Conservation (phyloP, 257 asterid genomes). For the Thymus mandschuricus region DNA sequence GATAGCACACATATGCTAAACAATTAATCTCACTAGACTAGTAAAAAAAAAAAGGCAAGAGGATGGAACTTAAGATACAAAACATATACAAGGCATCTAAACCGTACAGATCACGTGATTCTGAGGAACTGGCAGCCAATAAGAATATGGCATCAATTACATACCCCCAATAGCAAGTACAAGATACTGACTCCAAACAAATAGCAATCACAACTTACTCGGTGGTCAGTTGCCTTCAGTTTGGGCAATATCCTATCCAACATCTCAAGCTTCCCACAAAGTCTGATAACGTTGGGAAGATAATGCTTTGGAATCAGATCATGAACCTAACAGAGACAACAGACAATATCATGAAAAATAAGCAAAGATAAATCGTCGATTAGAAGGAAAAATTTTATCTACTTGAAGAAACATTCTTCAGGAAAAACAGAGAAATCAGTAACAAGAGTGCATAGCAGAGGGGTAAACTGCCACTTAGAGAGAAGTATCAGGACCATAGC, state of each 20-base stretch:
- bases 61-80: conserved; percentile 9
- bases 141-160: conserved; percentile 11
- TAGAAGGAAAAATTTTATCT: conserved; percentile 10
- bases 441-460: background rate
- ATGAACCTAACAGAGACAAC: conserved; percentile 66
- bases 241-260: conserved; percentile 92
- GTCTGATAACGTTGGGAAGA: conserved; percentile 81
- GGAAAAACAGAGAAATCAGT: conserved; percentile 4
- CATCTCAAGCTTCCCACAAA: conserved; percentile 99
- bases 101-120: background rate
- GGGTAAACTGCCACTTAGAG: background rate
- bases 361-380: conserved; percentile 22
- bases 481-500: conserved; percentile 16
- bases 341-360: conserved; percentile 12
- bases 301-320: conserved; percentile 87
- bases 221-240: conserved; percentile 97
- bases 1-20: background rate
- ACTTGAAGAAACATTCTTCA: conserved; percentile 16
- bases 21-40: background rate
- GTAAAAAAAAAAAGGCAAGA: conserved; percentile 10
- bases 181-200: background rate
- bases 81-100: conserved; percentile 1
- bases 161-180: background rate
- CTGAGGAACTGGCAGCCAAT: conserved; percentile 11
- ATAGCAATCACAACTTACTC: conserved; percentile 53